phyloP scores from a whole-genome alignment of 768 basidiomycete genomes.

The Russula sp. region DNA sequence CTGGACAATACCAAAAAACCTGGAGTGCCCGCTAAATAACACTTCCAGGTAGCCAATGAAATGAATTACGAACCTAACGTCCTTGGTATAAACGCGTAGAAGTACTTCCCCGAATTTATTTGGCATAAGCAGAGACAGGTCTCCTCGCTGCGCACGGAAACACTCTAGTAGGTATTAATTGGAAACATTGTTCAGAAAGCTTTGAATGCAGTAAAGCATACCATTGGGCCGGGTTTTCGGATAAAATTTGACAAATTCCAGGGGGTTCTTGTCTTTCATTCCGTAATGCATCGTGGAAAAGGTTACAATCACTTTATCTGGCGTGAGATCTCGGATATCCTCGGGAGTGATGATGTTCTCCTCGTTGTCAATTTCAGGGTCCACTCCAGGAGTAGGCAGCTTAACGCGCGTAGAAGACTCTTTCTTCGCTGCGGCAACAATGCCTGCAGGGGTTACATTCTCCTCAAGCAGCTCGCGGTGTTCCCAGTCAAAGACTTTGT shows the following conservation, averaged over 20 bases:
- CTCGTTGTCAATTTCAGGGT: conserved; percentile 13
- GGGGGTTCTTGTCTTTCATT: conserved; percentile 65
- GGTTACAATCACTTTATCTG: conserved; percentile 61
- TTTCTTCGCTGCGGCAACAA: conserved; percentile 37
- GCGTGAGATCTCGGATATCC: conserved; percentile 40
- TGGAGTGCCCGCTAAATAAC: conserved; percentile 27
- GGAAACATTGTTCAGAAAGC: background rate
- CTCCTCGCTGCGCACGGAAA: conserved; percentile 47
- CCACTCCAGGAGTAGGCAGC: background rate
- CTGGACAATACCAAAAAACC: conserved; percentile 62
- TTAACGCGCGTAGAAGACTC: background rate
- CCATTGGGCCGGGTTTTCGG: conserved; percentile 59
- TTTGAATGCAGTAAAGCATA: conserved; percentile 34
- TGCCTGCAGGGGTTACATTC: conserved; percentile 39
- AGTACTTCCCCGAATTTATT: conserved; percentile 64
- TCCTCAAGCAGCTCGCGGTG: conserved; percentile 34
- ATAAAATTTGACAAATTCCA: conserved; percentile 70
- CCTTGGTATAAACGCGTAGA: conserved; percentile 67
- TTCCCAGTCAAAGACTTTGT: conserved; percentile 47
- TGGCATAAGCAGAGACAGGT: conserved; percentile 66
- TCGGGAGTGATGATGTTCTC: conserved; percentile 27
- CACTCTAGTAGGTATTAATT: conserved; percentile 43
- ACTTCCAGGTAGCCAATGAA: background rate
- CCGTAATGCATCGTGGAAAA: conserved; percentile 71
- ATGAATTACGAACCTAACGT: conserved; percentile 39